Conservation (phyloP, 768 basidiomycete species). For the Chalciporus piperatus region DNA sequence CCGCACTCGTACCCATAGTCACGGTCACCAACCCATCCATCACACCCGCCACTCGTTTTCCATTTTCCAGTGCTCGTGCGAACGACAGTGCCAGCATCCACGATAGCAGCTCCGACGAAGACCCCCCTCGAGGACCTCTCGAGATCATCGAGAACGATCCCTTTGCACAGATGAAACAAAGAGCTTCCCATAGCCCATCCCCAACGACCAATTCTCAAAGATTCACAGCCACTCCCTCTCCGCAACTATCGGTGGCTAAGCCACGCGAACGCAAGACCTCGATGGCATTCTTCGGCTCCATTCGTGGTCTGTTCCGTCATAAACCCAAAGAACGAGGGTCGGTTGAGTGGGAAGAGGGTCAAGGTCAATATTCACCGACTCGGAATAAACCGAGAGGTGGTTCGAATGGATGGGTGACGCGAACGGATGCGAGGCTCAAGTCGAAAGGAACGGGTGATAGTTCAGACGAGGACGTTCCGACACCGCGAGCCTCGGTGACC, state of each 20-base stretch:
- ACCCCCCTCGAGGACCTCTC: conserved; percentile 10
- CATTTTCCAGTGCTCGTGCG: neutral
- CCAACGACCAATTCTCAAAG: neutral
- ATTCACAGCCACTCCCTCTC: neutral
- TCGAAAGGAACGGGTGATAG: neutral
- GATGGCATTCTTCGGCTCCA: conserved; percentile 23
- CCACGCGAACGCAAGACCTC: conserved; percentile 23
- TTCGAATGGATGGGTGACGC: conserved; percentile 24
- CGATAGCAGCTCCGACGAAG: conserved; percentile 22
- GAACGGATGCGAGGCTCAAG: conserved; percentile 25
- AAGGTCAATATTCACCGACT: neutral
- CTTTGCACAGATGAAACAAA: conserved; percentile 17
- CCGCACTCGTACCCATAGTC: neutral
- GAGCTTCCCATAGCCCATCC: conserved; percentile 2
- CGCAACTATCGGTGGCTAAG: neutral
- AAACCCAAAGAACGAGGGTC: conserved; percentile 15
- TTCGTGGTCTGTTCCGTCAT: conserved; percentile 25
- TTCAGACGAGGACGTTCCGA: conserved; percentile 18
- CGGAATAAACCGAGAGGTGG: neutral
- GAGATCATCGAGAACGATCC: conserved; percentile 26
- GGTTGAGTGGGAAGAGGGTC: conserved; percentile 10
- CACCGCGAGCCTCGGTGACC: neutral
- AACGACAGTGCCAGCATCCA: neutral
- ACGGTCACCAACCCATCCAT: neutral
- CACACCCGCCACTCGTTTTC: neutral